These are phyloP conservation scores for Udeniomyces megalosporus DNA, from an alignment of 768 basidiomycete species.

Conservation along the genomic window DNA sequence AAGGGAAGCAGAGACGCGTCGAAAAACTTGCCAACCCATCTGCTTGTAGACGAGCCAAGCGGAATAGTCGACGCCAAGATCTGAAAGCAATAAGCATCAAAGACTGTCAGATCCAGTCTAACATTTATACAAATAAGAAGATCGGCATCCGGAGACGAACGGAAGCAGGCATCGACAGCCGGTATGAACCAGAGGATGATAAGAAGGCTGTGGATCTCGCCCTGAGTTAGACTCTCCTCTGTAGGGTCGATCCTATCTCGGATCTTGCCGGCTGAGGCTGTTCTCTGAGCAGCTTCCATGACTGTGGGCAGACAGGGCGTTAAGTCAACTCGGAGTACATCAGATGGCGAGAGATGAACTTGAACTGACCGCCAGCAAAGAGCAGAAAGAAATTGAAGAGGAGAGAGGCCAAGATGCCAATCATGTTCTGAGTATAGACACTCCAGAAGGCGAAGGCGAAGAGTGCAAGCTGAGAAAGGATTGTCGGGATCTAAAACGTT, in stretches of 20 bases:
- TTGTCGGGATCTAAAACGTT: neutral
- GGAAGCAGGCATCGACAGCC: neutral
- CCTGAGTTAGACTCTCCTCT: neutral
- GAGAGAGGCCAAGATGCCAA: neutral
- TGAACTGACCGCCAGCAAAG: neutral
- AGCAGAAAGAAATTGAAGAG: neutral
- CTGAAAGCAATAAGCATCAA: too few species aligned
- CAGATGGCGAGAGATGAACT: neutral
- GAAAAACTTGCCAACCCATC: neutral
- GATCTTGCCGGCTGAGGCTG: neutral
- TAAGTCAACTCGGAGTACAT: too few species aligned
- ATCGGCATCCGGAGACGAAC: too few species aligned
- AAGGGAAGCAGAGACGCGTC: neutral
- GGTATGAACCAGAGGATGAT: neutral
- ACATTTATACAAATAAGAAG: too few species aligned
- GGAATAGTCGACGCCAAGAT: neutral
- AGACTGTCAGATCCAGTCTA: too few species aligned
- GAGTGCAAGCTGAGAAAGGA: neutral
- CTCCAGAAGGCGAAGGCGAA: neutral
- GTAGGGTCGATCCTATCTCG: neutral
- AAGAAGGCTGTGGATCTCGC: neutral
- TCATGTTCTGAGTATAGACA: neutral
- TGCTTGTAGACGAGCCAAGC: constrained; percentile 3
- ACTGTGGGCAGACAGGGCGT: neutral
- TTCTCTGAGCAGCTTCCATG: neutral